Base-by-base conservation (phyloP, 2,329 filamentous ascomycete genomes). In the Xenosphaeropsis pyriputrescens region DNA sequence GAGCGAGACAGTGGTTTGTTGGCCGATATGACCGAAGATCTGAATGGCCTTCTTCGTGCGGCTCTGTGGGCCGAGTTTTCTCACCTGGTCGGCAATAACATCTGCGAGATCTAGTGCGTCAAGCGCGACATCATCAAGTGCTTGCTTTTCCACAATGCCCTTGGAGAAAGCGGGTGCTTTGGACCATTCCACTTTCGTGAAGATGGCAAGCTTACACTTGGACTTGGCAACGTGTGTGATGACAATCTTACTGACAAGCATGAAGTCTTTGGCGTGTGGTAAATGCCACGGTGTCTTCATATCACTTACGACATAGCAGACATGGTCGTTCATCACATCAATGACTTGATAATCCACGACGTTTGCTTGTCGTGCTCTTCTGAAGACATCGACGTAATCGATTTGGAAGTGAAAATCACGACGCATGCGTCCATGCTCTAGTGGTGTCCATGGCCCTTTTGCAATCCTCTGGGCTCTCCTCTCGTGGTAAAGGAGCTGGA, bases 161-260 rank as follows among this genome's bases (percentile, higher is more conserved):
- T 72, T 75, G 13, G 68, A 70, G 32, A 79, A 60, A 0, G 68
- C 50, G 9, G 77, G 78, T 38, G 72, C 64, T 46, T 75, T 80
- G 18, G 75, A 69, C 91, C 91, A 96, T 48, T 85, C 82, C n/a
- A 94, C 75, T 50, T 80, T 82, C 38, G 79, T 83, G 59, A 85
- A 93, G 32, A 96, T 74, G 18, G 86, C 81, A 39, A 98, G 72
- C 61, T 91, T 95, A 58, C 85, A 93, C 56, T 81, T 86, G 11
- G 84, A 86, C 60, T 96, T 96, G 37, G 85, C 78, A 42, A 89
- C 71, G 52, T 96, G 85, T 2, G 91, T 95, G 44, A 98, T 91
- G 45, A 95, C 85, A 44, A 94, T 77, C 59, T 94, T 95, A 47
- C 76, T 89, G 40, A 93, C 74, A 16, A 95, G 65, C 48, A 79